Conservation (phyloP, 2,329 filamentous ascomycete genomes). For the Colletotrichum sublineola region DNA sequence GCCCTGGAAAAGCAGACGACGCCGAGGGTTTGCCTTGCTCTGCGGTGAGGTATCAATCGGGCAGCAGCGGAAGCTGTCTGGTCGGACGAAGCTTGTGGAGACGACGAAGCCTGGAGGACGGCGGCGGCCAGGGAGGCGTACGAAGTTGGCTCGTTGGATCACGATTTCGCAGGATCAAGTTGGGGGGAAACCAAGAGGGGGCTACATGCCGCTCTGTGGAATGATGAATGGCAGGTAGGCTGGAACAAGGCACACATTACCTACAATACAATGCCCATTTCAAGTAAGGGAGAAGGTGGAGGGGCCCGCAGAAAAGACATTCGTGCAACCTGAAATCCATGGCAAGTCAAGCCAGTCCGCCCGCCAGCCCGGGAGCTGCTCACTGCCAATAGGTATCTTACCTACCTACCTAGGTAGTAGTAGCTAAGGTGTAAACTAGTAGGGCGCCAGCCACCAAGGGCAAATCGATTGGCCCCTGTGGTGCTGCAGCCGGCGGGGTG, state of each 20-base stretch:
- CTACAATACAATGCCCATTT: not conserved
- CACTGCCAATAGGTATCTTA: not conserved
- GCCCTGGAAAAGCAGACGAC: conserved; percentile 38
- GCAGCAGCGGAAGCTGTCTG: conserved; percentile 41
- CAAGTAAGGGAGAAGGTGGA: not conserved
- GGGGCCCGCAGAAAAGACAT: conserved; percentile 7
- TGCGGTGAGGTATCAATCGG: conserved; percentile 42
- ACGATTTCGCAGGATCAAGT: conserved; percentile 9
- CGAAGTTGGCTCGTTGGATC: conserved; percentile 1
- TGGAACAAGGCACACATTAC: not conserved
- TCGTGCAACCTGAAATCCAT: conserved; percentile 5
- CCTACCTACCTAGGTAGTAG: not conserved
- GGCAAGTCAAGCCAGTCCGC: not conserved
- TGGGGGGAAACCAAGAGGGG: not conserved
- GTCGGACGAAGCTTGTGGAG: conserved; percentile 17
- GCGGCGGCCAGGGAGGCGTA: not conserved
- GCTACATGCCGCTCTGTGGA: not conserved
- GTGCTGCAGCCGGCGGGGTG: conserved; percentile 23
- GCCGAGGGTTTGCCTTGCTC: conserved; percentile 29
- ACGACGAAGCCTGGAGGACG: conserved; percentile 8
- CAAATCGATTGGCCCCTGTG: conserved; percentile 32
- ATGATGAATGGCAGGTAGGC: not conserved
- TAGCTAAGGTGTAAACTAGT: not conserved
- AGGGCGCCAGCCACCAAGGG: conserved; percentile 20
- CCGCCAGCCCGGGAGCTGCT: conserved; percentile 10